Evolutionary conservation across 2,329 filamentous ascomycete species (phyloP).

Genomic region (Colletotrichum sp.): DNA sequence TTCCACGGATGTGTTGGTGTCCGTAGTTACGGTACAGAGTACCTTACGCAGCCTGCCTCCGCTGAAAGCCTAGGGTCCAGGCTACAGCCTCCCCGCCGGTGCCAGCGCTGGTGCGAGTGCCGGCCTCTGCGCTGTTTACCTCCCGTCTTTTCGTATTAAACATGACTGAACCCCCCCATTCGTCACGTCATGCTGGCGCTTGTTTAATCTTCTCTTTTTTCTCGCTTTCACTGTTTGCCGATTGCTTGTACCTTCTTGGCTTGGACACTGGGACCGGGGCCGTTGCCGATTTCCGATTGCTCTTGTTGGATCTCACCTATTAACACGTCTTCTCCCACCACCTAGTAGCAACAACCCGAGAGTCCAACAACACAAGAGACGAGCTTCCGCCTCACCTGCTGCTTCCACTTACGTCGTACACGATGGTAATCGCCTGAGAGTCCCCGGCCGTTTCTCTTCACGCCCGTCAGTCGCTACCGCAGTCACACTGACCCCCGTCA

Average conservation of each 20-base stretch:
- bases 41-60: background rate
- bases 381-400: constrained; percentile 19
- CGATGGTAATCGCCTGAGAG: constrained; percentile 20
- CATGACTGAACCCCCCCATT: background rate
- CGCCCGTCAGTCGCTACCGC: background rate
- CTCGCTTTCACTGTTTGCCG: background rate
- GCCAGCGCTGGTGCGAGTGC: background rate
- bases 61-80: background rate
- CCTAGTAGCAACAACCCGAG: constrained; percentile 12
- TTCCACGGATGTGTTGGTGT: background rate
- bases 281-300: constrained; percentile 4
- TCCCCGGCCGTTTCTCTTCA: constrained; percentile 11
- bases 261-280: background rate
- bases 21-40: background rate
- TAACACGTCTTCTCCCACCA: constrained; percentile 1
- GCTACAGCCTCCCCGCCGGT: background rate
- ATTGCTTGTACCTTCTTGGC: background rate
- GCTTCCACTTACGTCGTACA: constrained; percentile 4
- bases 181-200: constrained; percentile 5
- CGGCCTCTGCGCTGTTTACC: background rate
- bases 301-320: background rate
- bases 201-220: background rate
- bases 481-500: background rate
- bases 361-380: constrained; percentile 20
- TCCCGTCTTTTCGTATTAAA: constrained; percentile 12